These are phyloP conservation scores for Boletus reticuloceps DNA, from an alignment of 768 basidiomycete species.

Conservation along the genomic window DNA sequence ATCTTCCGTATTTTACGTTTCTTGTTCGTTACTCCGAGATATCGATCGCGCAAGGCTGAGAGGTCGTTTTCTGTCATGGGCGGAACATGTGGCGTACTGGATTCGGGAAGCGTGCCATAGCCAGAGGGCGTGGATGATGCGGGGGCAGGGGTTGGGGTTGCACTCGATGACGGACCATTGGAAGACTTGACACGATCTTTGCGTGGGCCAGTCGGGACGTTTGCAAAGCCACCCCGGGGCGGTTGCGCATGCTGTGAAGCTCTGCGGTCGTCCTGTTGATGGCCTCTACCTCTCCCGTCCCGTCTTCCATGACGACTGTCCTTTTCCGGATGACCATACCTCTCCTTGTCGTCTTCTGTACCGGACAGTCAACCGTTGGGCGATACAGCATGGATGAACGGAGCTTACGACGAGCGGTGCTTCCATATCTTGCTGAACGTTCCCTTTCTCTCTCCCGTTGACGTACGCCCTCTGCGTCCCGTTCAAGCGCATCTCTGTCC, in stretches of 20 bases:
- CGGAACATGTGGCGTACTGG: slow-evolving; percentile 45
- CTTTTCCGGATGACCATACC: slow-evolving; percentile 50
- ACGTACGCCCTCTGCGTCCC: slow-evolving; percentile 66
- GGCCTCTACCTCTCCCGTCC: slow-evolving; percentile 38
- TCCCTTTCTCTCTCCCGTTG: slow-evolving; percentile 45
- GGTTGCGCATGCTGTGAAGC: slow-evolving; percentile 31
- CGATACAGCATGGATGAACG: not conserved
- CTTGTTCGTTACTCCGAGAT: slow-evolving; percentile 92
- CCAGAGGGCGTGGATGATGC: slow-evolving; percentile 40
- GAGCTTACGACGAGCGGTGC: slow-evolving; percentile 31
- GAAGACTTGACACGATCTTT: slow-evolving; percentile 58
- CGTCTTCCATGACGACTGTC: slow-evolving; percentile 44
- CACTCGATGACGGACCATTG: slow-evolving; percentile 32
- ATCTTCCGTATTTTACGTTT: slow-evolving; percentile 93
- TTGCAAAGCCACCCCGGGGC: slow-evolving; percentile 51
- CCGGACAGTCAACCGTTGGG: slow-evolving; percentile 4
- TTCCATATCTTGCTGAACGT: slow-evolving; percentile 39
- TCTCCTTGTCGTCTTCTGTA: slow-evolving; percentile 47
- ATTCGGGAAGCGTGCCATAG: slow-evolving; percentile 32
- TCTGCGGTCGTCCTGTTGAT: slow-evolving; percentile 37
- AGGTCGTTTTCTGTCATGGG: slow-evolving; percentile 82
- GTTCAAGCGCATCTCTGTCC: slow-evolving; percentile 73
- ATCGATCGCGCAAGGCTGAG: slow-evolving; percentile 82
- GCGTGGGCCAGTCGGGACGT: slow-evolving; percentile 82
- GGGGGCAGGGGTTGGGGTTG: slow-evolving; percentile 51